phyloP scores from a whole-genome alignment of 768 basidiomycete species.

The Macrocybe gigantea region DNA sequence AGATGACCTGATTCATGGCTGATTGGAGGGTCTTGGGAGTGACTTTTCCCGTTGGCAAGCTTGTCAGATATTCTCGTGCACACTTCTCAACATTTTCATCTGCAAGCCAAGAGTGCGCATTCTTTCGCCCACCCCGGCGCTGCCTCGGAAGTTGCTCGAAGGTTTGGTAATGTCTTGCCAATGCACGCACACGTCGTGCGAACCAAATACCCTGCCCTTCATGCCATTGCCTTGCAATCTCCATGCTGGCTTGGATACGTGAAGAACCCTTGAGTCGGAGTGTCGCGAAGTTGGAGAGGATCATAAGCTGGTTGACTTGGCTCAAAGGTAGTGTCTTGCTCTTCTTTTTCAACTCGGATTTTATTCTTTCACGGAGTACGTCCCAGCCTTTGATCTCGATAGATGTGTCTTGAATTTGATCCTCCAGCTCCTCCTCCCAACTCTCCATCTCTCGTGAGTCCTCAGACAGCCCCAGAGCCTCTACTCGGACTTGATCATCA shows the following conservation, averaged over 20 bases:
- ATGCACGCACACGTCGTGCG: conserved; percentile 18
- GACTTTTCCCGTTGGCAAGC: conserved; percentile 19
- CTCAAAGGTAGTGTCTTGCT: conserved; percentile 9
- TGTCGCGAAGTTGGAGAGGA: conserved; percentile 18
- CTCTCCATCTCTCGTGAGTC: background rate
- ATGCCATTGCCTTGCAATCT: conserved; percentile 23
- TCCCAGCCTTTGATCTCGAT: conserved; percentile 9
- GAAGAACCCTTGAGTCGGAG: conserved; percentile 15
- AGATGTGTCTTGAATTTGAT: background rate
- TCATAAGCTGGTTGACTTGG: conserved; percentile 15
- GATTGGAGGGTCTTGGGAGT: conserved; percentile 18
- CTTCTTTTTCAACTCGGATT: conserved; percentile 11
- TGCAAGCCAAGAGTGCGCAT: conserved; percentile 10
- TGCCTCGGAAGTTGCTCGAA: conserved; percentile 27
- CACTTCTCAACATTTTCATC: conserved; percentile 15
- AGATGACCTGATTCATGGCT: conserved; percentile 20
- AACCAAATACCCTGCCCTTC: conserved; percentile 16
- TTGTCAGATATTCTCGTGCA: conserved; percentile 14
- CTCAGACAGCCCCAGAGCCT: background rate
- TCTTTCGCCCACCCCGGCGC: conserved; percentile 14
- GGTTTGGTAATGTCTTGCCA: conserved; percentile 29
- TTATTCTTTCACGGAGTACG: conserved; percentile 13
- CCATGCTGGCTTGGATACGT: conserved; percentile 14
- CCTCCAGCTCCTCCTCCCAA: conserved; percentile 15
- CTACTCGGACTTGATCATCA: background rate